Base-by-base conservation (phyloP, 2,329 filamentous ascomycete genomes). In the Paramyrothecium roridum region DNA sequence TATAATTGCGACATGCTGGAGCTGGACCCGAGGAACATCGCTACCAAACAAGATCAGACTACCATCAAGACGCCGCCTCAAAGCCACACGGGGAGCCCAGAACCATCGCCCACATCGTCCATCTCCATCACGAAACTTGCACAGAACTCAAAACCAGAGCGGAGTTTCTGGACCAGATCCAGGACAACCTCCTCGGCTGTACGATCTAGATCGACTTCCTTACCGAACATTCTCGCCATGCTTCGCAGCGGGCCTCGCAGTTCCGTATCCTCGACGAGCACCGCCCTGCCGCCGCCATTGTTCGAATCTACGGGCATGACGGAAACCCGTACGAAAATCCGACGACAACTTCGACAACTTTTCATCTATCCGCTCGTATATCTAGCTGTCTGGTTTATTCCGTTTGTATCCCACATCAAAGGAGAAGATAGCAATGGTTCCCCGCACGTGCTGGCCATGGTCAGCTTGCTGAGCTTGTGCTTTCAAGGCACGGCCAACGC, bases 321-420 rank as follows among this genome's bases (percentile, higher is more conserved):
- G 20, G 65, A 69, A 48, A 67, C 80, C 10, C 79, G 84, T 13
- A 73, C 79, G 17, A 82, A 80, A 56, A 86, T 90, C 56, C 80
- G 82, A 48, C 81, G 86, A 11, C 88, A 92, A 64, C 78, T 92
- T 2, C 82, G 87, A 33, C 80, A 88, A 30, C 77, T 92, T 19
- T 91, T 93, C 70, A 84, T 91, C 50, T 93, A 93, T 67, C 90
- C 90, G 0, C 67, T 87, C 19, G 80, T 89, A 3, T 93, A 93
- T 69, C 77, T 89, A 20, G 70, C 83, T 4, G 83, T 90, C 60
- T 93, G 90, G 90, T 72, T 88, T 3, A 72, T 89, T 8, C 89
- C 90, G 0, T 90, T 92, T 62, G 73, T 86, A 2, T 77, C 78
- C 2, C 87, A 92, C 67, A 76, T 85, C 51, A 70, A 86, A 51